Conservation (phyloP, 2,329 filamentous ascomycete genomes). For the Colletotrichum sp. region DNA sequence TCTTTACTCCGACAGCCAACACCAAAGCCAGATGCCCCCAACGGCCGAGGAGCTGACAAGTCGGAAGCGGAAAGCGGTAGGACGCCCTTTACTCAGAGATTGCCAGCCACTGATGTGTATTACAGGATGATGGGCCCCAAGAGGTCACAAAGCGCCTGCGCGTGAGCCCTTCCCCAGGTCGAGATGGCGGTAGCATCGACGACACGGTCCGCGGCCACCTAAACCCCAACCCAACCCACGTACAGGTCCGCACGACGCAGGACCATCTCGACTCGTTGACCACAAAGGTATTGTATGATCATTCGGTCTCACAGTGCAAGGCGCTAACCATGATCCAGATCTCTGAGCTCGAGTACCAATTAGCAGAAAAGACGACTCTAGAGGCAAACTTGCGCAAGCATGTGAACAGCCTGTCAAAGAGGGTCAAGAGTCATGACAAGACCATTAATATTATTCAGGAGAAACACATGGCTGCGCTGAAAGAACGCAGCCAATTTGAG, state of each 20-base stretch:
- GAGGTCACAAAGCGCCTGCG: slow-evolving; percentile 10
- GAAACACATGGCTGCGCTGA: slow-evolving; percentile 53
- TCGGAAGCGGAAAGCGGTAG: slow-evolving; percentile 18
- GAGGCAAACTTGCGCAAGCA: slow-evolving; percentile 23
- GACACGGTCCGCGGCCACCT: slow-evolving; percentile 1
- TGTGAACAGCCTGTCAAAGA: slow-evolving; percentile 26
- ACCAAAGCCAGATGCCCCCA: slow-evolving; percentile 14
- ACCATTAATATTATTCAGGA: slow-evolving; percentile 50
- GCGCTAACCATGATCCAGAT: slow-evolving; percentile 31
- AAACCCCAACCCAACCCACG: slow-evolving; percentile 3
- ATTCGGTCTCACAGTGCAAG: not conserved
- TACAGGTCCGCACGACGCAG: slow-evolving; percentile 18
- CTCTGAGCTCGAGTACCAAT: slow-evolving; percentile 36
- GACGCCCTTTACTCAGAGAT: not conserved
- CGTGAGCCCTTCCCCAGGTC: not conserved
- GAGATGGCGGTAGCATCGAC: not conserved
- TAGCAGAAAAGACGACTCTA: slow-evolving; percentile 32
- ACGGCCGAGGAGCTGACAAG: slow-evolving; percentile 4
- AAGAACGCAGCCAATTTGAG: slow-evolving; percentile 55
- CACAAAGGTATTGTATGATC: slow-evolving; percentile 33
- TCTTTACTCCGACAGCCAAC: slow-evolving; percentile 45
- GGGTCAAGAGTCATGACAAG: slow-evolving; percentile 49
- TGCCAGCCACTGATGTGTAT: not conserved
- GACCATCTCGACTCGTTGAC: slow-evolving; percentile 40
- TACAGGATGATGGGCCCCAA: not conserved